Evolutionary conservation across 768 basidiomycete species (phyloP), one percentile per base, ranked within the genome.

Genomic region (Mycena filopes): DNA sequence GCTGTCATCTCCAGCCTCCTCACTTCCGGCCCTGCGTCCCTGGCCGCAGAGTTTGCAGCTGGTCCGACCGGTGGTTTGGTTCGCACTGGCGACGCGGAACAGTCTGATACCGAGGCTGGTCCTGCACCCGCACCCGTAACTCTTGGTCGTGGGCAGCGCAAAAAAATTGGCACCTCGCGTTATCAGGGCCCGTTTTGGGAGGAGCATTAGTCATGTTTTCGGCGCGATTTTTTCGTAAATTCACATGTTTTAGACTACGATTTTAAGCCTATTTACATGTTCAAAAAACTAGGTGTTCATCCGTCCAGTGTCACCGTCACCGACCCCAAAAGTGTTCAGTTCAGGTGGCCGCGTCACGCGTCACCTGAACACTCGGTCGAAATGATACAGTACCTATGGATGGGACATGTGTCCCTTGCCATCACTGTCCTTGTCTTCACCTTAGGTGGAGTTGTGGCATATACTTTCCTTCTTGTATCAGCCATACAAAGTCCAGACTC

Each of bases 301-400:
- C n/a, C n/a, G n/a, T n/a, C n/a, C n/a, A n/a, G n/a, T n/a, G n/a
- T n/a, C n/a, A n/a, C n/a, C n/a, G n/a, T n/a, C n/a, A n/a, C n/a
- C n/a, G n/a, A n/a, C n/a, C n/a, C n/a, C n/a, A n/a, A n/a, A n/a
- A n/a, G n/a, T n/a, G n/a, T n/a, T n/a, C n/a, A n/a, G n/a, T n/a
- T n/a, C n/a, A n/a, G n/a, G n/a, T n/a, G n/a, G 18, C 60, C 26
- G 53, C 31, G 58, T 60, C 42, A 59, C 57, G 21, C 57, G 46
- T 59, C 25, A 47, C 57, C 20, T 47, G 46, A 47, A 60, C 41
- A 48, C 10, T 6, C 28, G 58, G 48, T 60, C 59, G 59, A 38
- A 60, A 60, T 40, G 41, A 23, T 49, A 60, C 59, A 60, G 59
- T 60, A 60, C 31, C 49, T 51, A 5, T 51, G 33, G 33, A 51